Evolutionary conservation across 768 basidiomycete genomes (phyloP).

Genomic region (Lactarius tabidus): DNA sequence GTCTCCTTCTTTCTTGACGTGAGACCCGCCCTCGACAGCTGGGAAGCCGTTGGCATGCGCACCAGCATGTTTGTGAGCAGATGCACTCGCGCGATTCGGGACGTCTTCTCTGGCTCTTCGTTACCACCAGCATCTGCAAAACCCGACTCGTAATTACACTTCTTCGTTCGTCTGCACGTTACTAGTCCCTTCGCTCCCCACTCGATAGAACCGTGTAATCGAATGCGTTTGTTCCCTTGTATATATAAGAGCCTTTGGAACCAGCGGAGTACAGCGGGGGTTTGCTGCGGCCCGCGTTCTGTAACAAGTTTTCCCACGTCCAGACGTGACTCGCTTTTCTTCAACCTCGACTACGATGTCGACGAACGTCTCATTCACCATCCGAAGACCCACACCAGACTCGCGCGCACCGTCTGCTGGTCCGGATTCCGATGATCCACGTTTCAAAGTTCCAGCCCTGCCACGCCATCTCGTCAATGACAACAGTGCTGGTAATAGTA

Average conservation of each 20-base stretch:
- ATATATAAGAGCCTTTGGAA: too few relatives aligned
- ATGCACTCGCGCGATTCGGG: constrained; percentile 26
- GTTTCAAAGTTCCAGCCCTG: constrained; percentile 57
- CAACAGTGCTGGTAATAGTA: constrained; percentile 28
- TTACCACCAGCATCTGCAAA: constrained; percentile 22
- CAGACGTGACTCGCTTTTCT: background rate
- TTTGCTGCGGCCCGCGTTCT: background rate
- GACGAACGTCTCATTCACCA: constrained; percentile 66
- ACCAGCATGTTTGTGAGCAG: constrained; percentile 50
- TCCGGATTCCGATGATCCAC: constrained; percentile 51
- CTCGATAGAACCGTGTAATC: background rate
- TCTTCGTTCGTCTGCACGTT: background rate
- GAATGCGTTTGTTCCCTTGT: background rate
- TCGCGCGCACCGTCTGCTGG: constrained; percentile 62
- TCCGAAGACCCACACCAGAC: constrained; percentile 71
- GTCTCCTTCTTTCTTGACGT: constrained; percentile 93
- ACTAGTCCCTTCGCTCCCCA: background rate
- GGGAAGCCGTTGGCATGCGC: constrained; percentile 91
- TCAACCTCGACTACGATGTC: background rate
- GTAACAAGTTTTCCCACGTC: background rate
- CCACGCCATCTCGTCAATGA: constrained; percentile 50
- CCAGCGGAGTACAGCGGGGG: too few relatives aligned
- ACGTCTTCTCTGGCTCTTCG: constrained; percentile 18
- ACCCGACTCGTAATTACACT: background rate
- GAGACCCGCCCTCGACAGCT: constrained; percentile 88